Conservation (phyloP, 1,139 yeast genomes). For the Suhomyces bribrorum region DNA sequence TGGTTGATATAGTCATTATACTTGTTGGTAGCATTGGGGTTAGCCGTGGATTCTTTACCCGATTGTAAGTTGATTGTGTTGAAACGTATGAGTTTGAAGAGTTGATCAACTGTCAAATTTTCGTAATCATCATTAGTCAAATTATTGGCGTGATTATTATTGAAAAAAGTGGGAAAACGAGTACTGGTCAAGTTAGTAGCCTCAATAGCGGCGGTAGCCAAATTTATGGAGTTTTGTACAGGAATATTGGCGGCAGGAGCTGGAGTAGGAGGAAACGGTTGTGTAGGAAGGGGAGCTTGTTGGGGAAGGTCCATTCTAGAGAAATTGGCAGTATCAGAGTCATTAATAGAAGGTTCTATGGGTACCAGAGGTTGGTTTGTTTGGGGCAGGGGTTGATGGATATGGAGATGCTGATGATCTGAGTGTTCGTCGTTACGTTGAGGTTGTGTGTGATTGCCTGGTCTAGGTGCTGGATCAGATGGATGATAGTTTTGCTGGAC, state of each 20-base stretch:
- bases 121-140: slow-evolving; percentile 46
- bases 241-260: slow-evolving; percentile 1
- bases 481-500: neutral
- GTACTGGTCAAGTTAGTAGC: slow-evolving; percentile 15
- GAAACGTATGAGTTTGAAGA: slow-evolving; percentile 32
- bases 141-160: slow-evolving; percentile 25
- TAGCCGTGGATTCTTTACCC: neutral
- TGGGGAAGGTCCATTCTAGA: slow-evolving; percentile 3
- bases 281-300: slow-evolving; percentile 3
- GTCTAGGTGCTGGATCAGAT: neutral
- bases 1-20: slow-evolving; percentile 5
- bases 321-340: slow-evolving; percentile 3
- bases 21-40: neutral
- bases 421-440: slow-evolving; percentile 3
- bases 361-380: neutral
- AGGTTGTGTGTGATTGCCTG: slow-evolving; percentile 1
- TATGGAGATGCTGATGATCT: slow-evolving; percentile 8
- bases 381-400: slow-evolving; percentile 7
- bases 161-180: slow-evolving; percentile 21
- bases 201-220: slow-evolving; percentile 22
- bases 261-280: slow-evolving; percentile 6
- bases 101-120: slow-evolving; percentile 37
- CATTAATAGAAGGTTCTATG: slow-evolving; percentile 7
- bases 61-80: slow-evolving; percentile 10
- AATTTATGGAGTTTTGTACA: slow-evolving; percentile 12